Percentiles rank a stretch among this genome's conserved stretches.
Conservation (phyloP, 164 flowering plant species). For the Stephania cephalantha region DNA sequence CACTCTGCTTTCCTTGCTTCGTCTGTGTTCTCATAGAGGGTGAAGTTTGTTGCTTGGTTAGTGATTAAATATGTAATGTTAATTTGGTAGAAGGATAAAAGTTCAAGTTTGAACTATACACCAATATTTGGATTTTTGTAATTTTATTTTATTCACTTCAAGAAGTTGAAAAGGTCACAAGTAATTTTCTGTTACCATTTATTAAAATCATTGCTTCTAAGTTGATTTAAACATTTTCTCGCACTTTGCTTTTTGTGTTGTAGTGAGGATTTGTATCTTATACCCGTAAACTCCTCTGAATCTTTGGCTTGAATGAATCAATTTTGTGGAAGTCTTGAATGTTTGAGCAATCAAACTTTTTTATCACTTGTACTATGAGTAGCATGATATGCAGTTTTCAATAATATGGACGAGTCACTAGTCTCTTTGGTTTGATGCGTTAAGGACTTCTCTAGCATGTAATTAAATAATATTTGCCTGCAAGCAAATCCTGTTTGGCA, state of each 20-base stretch:
- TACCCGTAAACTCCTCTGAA: too few species aligned
- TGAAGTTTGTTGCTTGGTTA: neutral
- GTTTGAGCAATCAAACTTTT: neutral
- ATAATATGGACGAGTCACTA: too few species aligned
- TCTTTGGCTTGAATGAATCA: too few species aligned
- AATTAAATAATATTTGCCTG: too few species aligned
- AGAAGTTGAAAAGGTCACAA: neutral
- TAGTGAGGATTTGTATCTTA: neutral
- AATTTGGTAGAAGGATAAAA: neutral
- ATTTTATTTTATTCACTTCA: neutral
- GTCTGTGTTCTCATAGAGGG: neutral
- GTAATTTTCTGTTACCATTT: neutral
- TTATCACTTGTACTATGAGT: neutral
- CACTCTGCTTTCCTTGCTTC: neutral
- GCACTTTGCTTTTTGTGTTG: neutral
- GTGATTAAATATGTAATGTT: neutral
- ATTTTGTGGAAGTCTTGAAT: too few species aligned
- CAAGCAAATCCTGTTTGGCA: too few species aligned
- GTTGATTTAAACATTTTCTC: neutral
- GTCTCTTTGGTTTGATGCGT: too few species aligned
- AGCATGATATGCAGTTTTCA: neutral
- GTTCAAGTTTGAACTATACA: neutral
- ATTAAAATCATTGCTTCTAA: neutral
- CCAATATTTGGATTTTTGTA: neutral
- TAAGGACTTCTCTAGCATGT: too few species aligned